Conservation (phyloP, 2,329 filamentous ascomycete genomes). For the Cercospora sesami region DNA sequence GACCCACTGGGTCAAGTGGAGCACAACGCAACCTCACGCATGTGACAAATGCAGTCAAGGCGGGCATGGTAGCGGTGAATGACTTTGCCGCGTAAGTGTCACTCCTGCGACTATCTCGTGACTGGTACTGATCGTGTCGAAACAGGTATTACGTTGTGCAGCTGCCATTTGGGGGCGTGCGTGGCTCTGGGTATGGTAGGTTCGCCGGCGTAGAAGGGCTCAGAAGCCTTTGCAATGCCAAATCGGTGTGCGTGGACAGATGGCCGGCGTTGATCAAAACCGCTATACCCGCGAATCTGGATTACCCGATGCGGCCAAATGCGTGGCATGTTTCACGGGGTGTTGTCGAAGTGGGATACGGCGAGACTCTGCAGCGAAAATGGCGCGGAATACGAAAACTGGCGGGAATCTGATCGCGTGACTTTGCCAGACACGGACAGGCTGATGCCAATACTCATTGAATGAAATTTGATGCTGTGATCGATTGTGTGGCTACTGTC, state of each 20-base stretch:
- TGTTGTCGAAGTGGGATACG: slow-evolving; percentile 53
- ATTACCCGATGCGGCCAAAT: slow-evolving; percentile 68
- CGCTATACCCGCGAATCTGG: slow-evolving; percentile 73
- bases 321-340: slow-evolving; percentile 48
- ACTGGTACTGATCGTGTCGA: neutral
- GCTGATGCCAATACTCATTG: neutral
- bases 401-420: slow-evolving; percentile 26
- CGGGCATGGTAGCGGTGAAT: slow-evolving; percentile 92
- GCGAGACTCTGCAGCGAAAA: slow-evolving; percentile 42
- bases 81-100: slow-evolving; percentile 72
- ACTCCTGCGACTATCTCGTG: neutral
- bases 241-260: slow-evolving; percentile 80
- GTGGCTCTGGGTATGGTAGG: slow-evolving; percentile 82
- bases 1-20: slow-evolving; percentile 46
- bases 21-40: slow-evolving; percentile 61
- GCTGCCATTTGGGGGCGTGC: slow-evolving; percentile 89
- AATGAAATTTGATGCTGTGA: neutral
- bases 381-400: slow-evolving; percentile 45
- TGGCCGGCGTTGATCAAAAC: slow-evolving; percentile 62
- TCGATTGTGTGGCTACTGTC: neutral
- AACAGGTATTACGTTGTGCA: slow-evolving; percentile 79
- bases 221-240: slow-evolving; percentile 79
- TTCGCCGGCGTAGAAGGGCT: slow-evolving; percentile 92
- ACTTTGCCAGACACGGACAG: neutral
- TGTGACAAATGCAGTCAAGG: slow-evolving; percentile 68